Base-by-base conservation (phyloP, 2,329 filamentous ascomycete genomes). In the Eurotiales sp. region DNA sequence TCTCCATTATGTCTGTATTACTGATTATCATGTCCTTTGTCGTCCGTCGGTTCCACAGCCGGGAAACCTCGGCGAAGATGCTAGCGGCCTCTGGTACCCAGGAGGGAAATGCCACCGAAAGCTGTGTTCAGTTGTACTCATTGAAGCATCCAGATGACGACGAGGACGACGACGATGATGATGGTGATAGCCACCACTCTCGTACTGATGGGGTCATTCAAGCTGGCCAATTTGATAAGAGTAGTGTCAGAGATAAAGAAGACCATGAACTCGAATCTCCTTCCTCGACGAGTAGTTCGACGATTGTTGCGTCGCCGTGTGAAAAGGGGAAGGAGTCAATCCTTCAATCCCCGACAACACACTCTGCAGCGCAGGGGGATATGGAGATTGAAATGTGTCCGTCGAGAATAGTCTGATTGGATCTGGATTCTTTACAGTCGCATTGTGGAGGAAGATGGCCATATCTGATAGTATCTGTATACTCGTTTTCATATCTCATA, bases 11-110 rank as follows among this genome's bases (percentile, higher is more conserved):
- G 36, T 72, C 76, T 0, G 62, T 74, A 0, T 64, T 68, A 1
- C 59, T 85, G 46, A 83, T 85, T 39, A 64, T 59, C 0, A 79
- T 71, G 12, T 68, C 80, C 0, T 70, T 84, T 17, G 46, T 68
- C 0, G 77, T 81, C 21, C 64, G 76, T 8, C 32, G 25, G 7
- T 32, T 54, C 12, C 41, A 53, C 25, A 48, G 51, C 12, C 32
- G 40, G 14, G 54, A 55, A 22, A 17, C 25, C 8, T 34, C 27
- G 3, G 22, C 44, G 5, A 12, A n/a, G 5, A 14, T 27, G 10
- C 19, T 48, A 15, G n/a, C 17, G 27, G 27, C n/a, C n/a, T n/a
- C n/a, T n/a, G n/a, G n/a, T n/a, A n/a, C 22, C 11, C 41, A 46
- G 11, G 37, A 47, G 21, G 37, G 17, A 7, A 30, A 41, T 32